phyloP scores from a whole-genome alignment of 2,329 filamentous ascomycete genomes.

The Cadophora luteo-olivacea region DNA sequence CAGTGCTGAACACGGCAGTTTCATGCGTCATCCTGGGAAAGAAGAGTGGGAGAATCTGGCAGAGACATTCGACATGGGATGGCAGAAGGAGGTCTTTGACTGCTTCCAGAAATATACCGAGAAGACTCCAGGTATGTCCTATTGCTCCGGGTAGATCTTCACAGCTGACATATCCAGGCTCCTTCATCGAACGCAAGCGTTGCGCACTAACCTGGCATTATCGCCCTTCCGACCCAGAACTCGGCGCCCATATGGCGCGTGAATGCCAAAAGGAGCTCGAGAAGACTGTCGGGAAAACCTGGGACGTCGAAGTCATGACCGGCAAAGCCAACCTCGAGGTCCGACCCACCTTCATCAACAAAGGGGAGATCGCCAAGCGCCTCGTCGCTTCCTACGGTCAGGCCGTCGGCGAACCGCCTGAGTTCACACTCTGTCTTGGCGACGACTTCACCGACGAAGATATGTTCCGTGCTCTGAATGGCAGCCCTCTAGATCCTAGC shows the following conservation, averaged over 20 bases:
- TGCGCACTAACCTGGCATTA: constrained; percentile 98
- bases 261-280: constrained; percentile 86
- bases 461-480: constrained; percentile 85
- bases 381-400: constrained; percentile 75
- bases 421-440: constrained; percentile 89
- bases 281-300: constrained; percentile 74
- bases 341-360: constrained; percentile 96
- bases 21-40: constrained; percentile 81
- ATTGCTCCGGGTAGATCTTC: neutral
- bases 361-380: constrained; percentile 90
- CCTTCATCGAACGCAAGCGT: constrained; percentile 92
- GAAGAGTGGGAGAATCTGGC: constrained; percentile 89
- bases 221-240: constrained; percentile 85
- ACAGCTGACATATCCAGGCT: constrained; percentile 58
- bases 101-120: constrained; percentile 91
- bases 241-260: constrained; percentile 78
- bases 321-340: constrained; percentile 98
- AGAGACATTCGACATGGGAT: constrained; percentile 86
- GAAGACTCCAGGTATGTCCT: constrained; percentile 73
- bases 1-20: constrained; percentile 95
- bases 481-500: constrained; percentile 60
- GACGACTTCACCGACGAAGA: constrained; percentile 99
- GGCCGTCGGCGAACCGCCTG: constrained; percentile 63
- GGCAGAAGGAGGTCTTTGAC: constrained; percentile 85
- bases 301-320: constrained; percentile 94